Evolutionary conservation across 495 filamentous ascomycete genomes (phyloP).

Genomic region (Penicillium canescens): DNA sequence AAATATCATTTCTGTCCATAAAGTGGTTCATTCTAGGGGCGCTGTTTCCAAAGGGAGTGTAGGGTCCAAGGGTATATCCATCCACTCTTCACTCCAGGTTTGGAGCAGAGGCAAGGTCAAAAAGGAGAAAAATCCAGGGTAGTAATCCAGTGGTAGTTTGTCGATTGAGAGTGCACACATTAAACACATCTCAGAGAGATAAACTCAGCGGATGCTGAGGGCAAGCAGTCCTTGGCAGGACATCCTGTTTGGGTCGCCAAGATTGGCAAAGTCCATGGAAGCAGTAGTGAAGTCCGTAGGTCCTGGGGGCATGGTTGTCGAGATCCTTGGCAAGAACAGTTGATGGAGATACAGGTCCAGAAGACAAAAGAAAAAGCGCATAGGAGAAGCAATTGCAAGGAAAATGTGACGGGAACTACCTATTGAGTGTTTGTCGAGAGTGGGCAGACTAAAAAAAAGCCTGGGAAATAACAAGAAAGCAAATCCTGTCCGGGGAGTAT

Average conservation of each 20-base stretch:
- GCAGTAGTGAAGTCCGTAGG: constrained; percentile 18
- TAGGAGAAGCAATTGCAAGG: constrained; percentile 22
- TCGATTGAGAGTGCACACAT: constrained; percentile 44
- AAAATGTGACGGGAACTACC: constrained; percentile 48
- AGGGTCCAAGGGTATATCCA: constrained; percentile 25
- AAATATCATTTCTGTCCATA: constrained; percentile 8
- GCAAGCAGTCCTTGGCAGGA: constrained; percentile 23
- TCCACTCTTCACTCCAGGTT: constrained; percentile 31
- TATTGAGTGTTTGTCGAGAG: constrained; percentile 37
- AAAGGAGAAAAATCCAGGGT: constrained; percentile 24
- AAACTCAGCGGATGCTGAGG: constrained; percentile 38
- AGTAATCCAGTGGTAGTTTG: constrained; percentile 17
- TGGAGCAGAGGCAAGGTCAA: constrained; percentile 23
- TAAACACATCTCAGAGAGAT: constrained; percentile 46
- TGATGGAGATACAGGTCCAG: constrained; percentile 26
- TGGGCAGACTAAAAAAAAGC: constrained; percentile 35
- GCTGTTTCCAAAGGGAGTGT: constrained; percentile 15
- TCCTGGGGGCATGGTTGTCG: constrained; percentile 17
- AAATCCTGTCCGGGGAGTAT: constrained; percentile 42
- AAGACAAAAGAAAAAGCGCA: constrained; percentile 22
- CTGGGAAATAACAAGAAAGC: constrained; percentile 36
- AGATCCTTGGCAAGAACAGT: constrained; percentile 15
- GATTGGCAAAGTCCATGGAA: constrained; percentile 11
- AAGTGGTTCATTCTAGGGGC: constrained; percentile 13
- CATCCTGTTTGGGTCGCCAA: constrained; percentile 29